Evolutionary conservation across 1,139 yeast species (phyloP).

Genomic region (Kodamaea suecica): DNA sequence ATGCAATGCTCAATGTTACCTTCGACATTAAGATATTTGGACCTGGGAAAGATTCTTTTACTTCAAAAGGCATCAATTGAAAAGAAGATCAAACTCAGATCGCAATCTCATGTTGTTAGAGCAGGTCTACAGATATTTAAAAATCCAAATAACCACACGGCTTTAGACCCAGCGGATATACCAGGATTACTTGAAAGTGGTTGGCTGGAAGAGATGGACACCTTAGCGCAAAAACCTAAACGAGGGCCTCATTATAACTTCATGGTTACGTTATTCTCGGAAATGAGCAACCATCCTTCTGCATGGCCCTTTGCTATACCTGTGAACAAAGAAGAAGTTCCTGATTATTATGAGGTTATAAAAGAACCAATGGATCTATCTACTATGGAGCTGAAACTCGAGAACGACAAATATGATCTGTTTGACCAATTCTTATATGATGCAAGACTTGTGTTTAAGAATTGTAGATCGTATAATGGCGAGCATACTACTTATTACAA

Average conservation of each 20-base stretch:
- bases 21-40: conserved; percentile 72
- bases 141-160: conserved; percentile 37
- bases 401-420: conserved; percentile 84
- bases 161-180: conserved; percentile 63
- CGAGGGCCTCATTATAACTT: conserved; percentile 93
- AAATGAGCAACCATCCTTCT: conserved; percentile 89
- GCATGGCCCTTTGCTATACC: conserved; percentile 99
- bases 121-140: conserved; percentile 78
- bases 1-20: conserved; percentile 98
- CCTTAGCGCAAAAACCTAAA: conserved; percentile 90
- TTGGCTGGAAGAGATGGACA: conserved; percentile 99
- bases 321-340: conserved; percentile 89
- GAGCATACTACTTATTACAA: conserved; percentile 87
- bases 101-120: conserved; percentile 75
- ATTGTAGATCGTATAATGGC: conserved; percentile 85
- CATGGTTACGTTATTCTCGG: conserved; percentile 84
- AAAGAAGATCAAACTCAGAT: conserved; percentile 74
- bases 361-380: conserved; percentile 99
- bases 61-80: conserved; percentile 90
- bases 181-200: conserved; percentile 93
- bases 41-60: conserved; percentile 78
- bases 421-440: conserved; percentile 93
- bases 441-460: conserved; percentile 78
- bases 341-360: conserved; percentile 93
- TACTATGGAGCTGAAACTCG: conserved; percentile 92